Evolutionary conservation across 768 basidiomycete species (phyloP).

Genomic region (Coprinopsis cinerea): DNA sequence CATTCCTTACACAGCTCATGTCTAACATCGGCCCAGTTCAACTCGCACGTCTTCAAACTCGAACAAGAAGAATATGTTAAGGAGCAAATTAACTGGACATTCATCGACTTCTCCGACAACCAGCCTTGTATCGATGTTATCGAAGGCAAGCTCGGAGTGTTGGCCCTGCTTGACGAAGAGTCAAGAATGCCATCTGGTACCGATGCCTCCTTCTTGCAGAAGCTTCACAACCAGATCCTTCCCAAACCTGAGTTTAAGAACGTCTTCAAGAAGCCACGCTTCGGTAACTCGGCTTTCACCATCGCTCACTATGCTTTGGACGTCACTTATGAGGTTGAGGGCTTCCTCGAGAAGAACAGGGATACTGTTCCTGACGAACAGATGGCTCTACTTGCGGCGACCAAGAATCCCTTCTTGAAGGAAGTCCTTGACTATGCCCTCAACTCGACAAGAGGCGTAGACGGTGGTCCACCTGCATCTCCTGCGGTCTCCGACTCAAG

Average conservation of each 20-base stretch:
- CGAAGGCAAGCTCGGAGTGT: slow-evolving; percentile 93
- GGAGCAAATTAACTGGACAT: slow-evolving; percentile 98
- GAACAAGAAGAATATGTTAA: slow-evolving; percentile 99
- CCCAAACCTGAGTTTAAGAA: slow-evolving; percentile 77
- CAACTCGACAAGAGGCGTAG: slow-evolving; percentile 59
- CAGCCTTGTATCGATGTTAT: slow-evolving; percentile 99
- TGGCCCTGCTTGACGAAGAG: slow-evolving; percentile 94
- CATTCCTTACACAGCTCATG: not conserved
- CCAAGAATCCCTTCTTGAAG: slow-evolving; percentile 89
- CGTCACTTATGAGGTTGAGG: slow-evolving; percentile 97
- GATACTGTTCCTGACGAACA: slow-evolving; percentile 99
- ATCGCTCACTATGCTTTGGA: slow-evolving; percentile 98
- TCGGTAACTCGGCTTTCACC: slow-evolving; percentile 95
- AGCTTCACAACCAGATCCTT: slow-evolving; percentile 77
- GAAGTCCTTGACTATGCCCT: slow-evolving; percentile 92
- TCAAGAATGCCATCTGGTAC: slow-evolving; percentile 93
- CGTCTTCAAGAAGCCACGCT: slow-evolving; percentile 98
- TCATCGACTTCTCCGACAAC: slow-evolving; percentile 99
- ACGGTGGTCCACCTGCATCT: slow-evolving; percentile 67
- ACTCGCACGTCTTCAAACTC: slow-evolving; percentile 98
- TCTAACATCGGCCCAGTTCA: slow-evolving; percentile 57
- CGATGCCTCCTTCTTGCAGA: slow-evolving; percentile 89
- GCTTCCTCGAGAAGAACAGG: slow-evolving; percentile 97
- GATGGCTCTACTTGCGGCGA: slow-evolving; percentile 77
- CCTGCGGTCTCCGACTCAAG: slow-evolving; percentile 77